These are phyloP conservation scores for Aspergillus alliaceus DNA, from an alignment of 2,329 filamentous ascomycete genomes.

Conservation along the genomic window DNA sequence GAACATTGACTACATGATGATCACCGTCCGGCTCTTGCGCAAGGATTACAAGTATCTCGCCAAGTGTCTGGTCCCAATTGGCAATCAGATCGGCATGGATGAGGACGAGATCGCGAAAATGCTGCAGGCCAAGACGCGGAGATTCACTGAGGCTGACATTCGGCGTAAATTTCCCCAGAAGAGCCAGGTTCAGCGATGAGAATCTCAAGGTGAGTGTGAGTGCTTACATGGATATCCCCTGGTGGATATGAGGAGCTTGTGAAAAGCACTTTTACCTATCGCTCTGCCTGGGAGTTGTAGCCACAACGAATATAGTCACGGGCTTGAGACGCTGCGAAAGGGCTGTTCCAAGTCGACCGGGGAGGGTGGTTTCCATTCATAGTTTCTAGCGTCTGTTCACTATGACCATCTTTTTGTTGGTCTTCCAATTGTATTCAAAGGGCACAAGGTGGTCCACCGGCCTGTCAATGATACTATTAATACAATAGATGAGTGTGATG, in stretches of 20 bases:
- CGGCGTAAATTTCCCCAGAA: neutral
- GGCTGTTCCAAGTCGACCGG: too few relatives aligned
- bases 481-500: neutral
- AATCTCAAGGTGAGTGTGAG: too few relatives aligned
- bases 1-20: conserved; percentile 78
- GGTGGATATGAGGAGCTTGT: too few relatives aligned
- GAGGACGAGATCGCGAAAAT: conserved; percentile 63
- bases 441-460: neutral
- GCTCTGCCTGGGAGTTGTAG: too few relatives aligned
- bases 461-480: neutral
- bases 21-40: conserved; percentile 66
- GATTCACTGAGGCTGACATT: conserved; percentile 45
- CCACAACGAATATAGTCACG: too few relatives aligned
- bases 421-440: neutral
- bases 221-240: too few relatives aligned
- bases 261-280: too few relatives aligned
- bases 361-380: too few relatives aligned
- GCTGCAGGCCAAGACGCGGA: conserved; percentile 64
- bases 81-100: conserved; percentile 67
- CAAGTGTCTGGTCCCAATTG: conserved; percentile 70
- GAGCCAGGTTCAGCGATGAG: neutral
- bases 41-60: conserved; percentile 73
- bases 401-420: neutral
- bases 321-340: too few relatives aligned
- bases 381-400: neutral